A percentile compares a stretch with the other conserved stretches of the same genome.
Conservation (phyloP, 441 rosid genomes). For the Populus tomentosa region DNA sequence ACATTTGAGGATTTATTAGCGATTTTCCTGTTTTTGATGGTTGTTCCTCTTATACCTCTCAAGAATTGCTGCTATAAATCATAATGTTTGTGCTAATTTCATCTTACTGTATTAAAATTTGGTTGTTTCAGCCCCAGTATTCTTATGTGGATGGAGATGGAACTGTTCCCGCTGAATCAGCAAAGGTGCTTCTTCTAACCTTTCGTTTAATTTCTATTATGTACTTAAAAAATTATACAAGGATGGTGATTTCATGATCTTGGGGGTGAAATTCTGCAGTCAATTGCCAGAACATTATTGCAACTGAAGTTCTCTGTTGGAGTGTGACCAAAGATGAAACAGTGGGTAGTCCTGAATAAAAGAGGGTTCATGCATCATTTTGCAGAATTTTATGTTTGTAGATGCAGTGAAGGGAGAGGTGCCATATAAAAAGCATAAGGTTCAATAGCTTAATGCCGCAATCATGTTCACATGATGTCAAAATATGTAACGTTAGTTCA, state of each 20-base stretch:
- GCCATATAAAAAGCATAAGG: not conserved
- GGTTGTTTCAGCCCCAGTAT: slow-evolving; percentile 58
- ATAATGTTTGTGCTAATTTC: not conserved
- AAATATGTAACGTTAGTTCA: not conserved
- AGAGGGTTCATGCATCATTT: not conserved
- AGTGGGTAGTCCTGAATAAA: not conserved
- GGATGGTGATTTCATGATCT: not conserved
- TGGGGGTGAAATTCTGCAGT: not conserved
- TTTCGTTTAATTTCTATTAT: slow-evolving; percentile 7
- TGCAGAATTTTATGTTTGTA: not conserved
- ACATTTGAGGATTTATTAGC: not conserved
- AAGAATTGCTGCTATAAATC: not conserved
- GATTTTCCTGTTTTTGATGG: not conserved
- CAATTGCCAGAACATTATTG: not conserved
- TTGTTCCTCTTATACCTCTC: not conserved
- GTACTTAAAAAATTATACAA: not conserved
- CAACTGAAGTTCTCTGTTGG: not conserved
- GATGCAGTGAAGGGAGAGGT: not conserved
- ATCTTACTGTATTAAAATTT: not conserved
- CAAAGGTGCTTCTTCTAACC: slow-evolving; percentile 37
- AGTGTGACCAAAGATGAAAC: not conserved
- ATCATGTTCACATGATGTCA: not conserved
- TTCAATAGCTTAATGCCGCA: not conserved
- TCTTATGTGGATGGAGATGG: slow-evolving; percentile 58
- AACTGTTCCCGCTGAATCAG: slow-evolving; percentile 87